Conservation (phyloP, 306 rosid species). For the Trifolium fragiferum region DNA sequence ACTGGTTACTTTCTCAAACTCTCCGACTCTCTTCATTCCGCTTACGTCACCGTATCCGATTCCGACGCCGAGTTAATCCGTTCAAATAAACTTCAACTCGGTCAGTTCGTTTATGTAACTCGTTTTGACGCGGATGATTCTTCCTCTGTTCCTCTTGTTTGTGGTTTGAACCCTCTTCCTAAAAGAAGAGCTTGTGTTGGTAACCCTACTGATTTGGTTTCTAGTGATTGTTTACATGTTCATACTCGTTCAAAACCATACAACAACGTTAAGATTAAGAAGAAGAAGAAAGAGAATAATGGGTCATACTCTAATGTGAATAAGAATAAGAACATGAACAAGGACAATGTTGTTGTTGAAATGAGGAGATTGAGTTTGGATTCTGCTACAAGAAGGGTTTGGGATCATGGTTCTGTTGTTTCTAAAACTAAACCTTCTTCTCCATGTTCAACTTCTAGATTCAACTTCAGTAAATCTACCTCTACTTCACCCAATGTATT, state of each 20-base stretch:
- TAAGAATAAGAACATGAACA: not conserved
- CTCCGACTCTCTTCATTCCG: slow-evolving; percentile 72
- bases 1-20: slow-evolving; percentile 74
- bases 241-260: not conserved
- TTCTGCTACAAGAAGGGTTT: slow-evolving; percentile 62
- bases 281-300: slow-evolving; percentile 9
- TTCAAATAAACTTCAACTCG: slow-evolving; percentile 62
- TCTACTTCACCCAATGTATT: slow-evolving; percentile 45
- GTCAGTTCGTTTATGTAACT: slow-evolving; percentile 73
- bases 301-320: not conserved
- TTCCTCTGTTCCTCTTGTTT: slow-evolving; percentile 57
- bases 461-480: slow-evolving; percentile 38
- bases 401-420: slow-evolving; percentile 51
- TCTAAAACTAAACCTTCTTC: slow-evolving; percentile 17
- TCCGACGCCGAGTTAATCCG: slow-evolving; percentile 60
- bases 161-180: slow-evolving; percentile 65
- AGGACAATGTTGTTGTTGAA: slow-evolving; percentile 30
- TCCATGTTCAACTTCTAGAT: slow-evolving; percentile 32
- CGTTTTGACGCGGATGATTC: slow-evolving; percentile 57
- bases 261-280: slow-evolving; percentile 41
- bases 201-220: slow-evolving; percentile 61
- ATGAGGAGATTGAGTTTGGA: slow-evolving; percentile 75
- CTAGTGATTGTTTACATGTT: slow-evolving; percentile 47
- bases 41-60: slow-evolving; percentile 64
- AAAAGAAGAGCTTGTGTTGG: slow-evolving; percentile 64